A percentile compares a stretch with the other conserved stretches of the same genome.
These are phyloP conservation scores for Aspergillus heteromorphus DNA, from an alignment of 495 filamentous ascomycete species.

Conservation along the genomic window DNA sequence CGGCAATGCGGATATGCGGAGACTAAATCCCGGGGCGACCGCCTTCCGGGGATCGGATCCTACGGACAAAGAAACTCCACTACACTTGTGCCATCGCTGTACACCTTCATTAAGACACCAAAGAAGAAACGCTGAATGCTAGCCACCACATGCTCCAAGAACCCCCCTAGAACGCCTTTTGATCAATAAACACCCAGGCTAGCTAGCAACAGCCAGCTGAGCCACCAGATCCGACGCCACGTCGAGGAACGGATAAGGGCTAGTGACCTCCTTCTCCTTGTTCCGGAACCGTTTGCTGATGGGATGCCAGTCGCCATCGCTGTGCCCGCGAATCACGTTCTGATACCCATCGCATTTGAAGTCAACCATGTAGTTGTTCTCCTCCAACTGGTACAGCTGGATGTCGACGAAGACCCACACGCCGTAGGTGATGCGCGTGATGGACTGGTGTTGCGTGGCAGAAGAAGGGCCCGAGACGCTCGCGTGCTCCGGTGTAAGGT, in stretches of 20 bases:
- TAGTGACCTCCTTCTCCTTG: constrained; percentile 52
- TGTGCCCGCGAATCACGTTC: constrained; percentile 53
- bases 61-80: no score
- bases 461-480: constrained; percentile 36
- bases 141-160: constrained; percentile 3
- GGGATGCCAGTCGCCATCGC: constrained; percentile 40
- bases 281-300: constrained; percentile 45
- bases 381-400: constrained; percentile 93
- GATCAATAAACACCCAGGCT: constrained; percentile 2
- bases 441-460: constrained; percentile 30
- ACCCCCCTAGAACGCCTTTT: constrained; percentile 1
- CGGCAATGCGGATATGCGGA: background rate
- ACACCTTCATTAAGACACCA: background rate
- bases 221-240: constrained; percentile 50
- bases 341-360: constrained; percentile 99
- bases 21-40: background rate
- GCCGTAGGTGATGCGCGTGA: constrained; percentile 36
- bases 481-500: constrained; percentile 23
- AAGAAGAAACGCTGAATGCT: background rate
- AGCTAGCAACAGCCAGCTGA: constrained; percentile 46
- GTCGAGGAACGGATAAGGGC: constrained; percentile 52
- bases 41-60: no score
- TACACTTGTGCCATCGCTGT: background rate
- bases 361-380: constrained; percentile 90
- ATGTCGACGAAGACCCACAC: constrained; percentile 84